Evolutionary conservation across 148 eudicot genomes (phyloP).

Genomic region (Persicaria tinctoria): DNA sequence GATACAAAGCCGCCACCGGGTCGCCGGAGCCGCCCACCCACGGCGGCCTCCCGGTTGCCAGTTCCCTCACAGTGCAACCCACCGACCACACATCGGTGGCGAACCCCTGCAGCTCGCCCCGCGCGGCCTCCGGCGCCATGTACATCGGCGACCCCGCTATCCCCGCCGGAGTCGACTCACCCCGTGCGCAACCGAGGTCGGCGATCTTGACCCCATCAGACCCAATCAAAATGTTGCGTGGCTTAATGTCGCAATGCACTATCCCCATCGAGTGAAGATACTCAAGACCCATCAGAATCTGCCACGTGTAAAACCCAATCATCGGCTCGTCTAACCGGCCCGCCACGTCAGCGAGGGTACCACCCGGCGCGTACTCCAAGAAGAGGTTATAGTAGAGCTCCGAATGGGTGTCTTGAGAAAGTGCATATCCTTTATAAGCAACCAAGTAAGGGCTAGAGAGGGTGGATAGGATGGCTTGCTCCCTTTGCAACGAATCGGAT

Average conservation of each 20-base stretch:
- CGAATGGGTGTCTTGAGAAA: slow-evolving; percentile 24
- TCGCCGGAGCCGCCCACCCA: slow-evolving; percentile 27
- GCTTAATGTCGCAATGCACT: slow-evolving; percentile 53
- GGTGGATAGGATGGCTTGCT: slow-evolving; percentile 31
- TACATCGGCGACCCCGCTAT: slow-evolving; percentile 35
- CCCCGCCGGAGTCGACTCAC: neutral
- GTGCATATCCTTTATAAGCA: slow-evolving; percentile 32
- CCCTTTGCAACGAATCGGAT: slow-evolving; percentile 32
- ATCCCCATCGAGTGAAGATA: slow-evolving; percentile 43
- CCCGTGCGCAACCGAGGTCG: slow-evolving; percentile 48
- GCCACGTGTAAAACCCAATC: slow-evolving; percentile 27
- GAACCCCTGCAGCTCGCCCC: slow-evolving; percentile 41
- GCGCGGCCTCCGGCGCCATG: slow-evolving; percentile 57
- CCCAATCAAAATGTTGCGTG: slow-evolving; percentile 33
- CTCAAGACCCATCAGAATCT: slow-evolving; percentile 36
- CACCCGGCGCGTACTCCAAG: slow-evolving; percentile 39
- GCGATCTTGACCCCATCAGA: slow-evolving; percentile 35
- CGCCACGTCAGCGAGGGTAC: slow-evolving; percentile 33
- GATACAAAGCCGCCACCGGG: slow-evolving; percentile 31
- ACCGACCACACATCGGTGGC: slow-evolving; percentile 44
- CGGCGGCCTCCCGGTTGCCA: slow-evolving; percentile 49
- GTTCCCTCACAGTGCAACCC: slow-evolving; percentile 51
- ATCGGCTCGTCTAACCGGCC: slow-evolving; percentile 17
- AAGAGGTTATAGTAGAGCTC: slow-evolving; percentile 29
- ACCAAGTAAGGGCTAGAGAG: slow-evolving; percentile 32